Percentiles rank a stretch among this genome's conserved stretches.
These are phyloP conservation scores for Colletotrichum spaethianum DNA, from an alignment of 2,329 filamentous ascomycete genomes.

Conservation along the genomic window DNA sequence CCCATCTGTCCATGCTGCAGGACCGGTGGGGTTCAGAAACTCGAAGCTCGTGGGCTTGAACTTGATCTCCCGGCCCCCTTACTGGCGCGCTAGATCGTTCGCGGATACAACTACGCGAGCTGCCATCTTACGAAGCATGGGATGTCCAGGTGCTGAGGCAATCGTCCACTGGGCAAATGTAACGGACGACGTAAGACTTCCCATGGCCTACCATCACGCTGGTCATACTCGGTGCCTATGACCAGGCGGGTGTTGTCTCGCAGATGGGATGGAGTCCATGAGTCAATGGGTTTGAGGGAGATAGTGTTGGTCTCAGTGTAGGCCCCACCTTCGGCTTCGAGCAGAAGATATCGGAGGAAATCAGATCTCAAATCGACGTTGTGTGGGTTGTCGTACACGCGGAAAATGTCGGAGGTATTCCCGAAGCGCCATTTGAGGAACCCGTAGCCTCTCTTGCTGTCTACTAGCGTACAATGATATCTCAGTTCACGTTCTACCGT, in stretches of 20 bases:
- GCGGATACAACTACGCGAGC: constrained; percentile 45
- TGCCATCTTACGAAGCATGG: constrained; percentile 48
- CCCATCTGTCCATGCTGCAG: constrained; percentile 51
- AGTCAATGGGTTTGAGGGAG: constrained; percentile 50
- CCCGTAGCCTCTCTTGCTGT: constrained; percentile 44
- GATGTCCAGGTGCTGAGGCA: constrained; percentile 45
- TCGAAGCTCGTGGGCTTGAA: constrained; percentile 46
- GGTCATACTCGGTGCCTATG: constrained; percentile 49
- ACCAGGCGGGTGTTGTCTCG: constrained; percentile 39
- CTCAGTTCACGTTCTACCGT: not conserved
- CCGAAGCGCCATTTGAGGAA: constrained; percentile 43
- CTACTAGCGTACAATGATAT: constrained; percentile 46
- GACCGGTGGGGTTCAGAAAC: constrained; percentile 51
- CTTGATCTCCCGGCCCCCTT: constrained; percentile 1
- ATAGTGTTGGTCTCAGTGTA: constrained; percentile 69
- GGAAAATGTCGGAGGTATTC: constrained; percentile 41
- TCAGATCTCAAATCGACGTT: constrained; percentile 68
- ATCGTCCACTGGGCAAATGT: constrained; percentile 45
- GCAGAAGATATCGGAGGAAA: constrained; percentile 78
- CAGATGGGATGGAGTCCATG: constrained; percentile 50
- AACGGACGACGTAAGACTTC: constrained; percentile 43
- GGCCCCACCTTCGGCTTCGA: constrained; percentile 83
- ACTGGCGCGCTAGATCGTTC: constrained; percentile 32
- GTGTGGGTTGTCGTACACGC: constrained; percentile 44
- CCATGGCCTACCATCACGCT: constrained; percentile 45